Base-by-base conservation (phyloP, 2,329 filamentous ascomycete genomes). In the Colletotrichum tofieldiae region DNA sequence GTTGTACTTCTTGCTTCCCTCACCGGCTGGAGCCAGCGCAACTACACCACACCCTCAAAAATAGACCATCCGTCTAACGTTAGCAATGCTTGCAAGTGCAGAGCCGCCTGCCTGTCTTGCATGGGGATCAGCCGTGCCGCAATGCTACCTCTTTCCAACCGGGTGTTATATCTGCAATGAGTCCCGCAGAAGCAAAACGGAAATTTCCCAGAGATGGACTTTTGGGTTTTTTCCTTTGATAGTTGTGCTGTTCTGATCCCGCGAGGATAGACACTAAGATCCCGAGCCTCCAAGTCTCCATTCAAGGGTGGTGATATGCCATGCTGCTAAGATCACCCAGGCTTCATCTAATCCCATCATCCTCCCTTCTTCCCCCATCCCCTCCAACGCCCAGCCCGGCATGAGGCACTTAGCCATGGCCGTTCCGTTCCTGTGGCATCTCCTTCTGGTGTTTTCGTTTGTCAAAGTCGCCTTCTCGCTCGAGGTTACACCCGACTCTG, bases 401-500 rank as follows among this genome's bases (percentile, higher is more conserved):
- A n/a, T n/a, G n/a, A n/a, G n/a, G n/a, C n/a, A n/a, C n/a, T n/a
- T n/a, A n/a, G n/a, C n/a, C n/a, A n/a, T n/a, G n/a, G n/a, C n/a
- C n/a, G n/a, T n/a, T n/a, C 0, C n/a, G 0, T 47, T 51, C 2
- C 1, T 41, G 6, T 12, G 65, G 66, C 60, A 49, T 39, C 8
- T 61, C 0, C n/a, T n/a, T 0, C 65, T 47, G 23, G 51, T 54
- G 52, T 76, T 2, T 55, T 77, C 77, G 45, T 52, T 79, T 26
- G 29, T 68, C 18, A 58, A 71, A n/a, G 23, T 66, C 47, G 65
- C 56, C 4, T 16, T 58, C 14, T 83, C 82, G 3, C 78, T 89
- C 3, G 80, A 86, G 64, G 84, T 89, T 2, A 84, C 86, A 1
- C 86, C 88, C 0, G 85, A 85, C 12, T 90, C 88, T 0, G 76